These are phyloP conservation scores for Alnus glutinosa DNA, from an alignment of 306 rosid genomes.

Conservation along the genomic window DNA sequence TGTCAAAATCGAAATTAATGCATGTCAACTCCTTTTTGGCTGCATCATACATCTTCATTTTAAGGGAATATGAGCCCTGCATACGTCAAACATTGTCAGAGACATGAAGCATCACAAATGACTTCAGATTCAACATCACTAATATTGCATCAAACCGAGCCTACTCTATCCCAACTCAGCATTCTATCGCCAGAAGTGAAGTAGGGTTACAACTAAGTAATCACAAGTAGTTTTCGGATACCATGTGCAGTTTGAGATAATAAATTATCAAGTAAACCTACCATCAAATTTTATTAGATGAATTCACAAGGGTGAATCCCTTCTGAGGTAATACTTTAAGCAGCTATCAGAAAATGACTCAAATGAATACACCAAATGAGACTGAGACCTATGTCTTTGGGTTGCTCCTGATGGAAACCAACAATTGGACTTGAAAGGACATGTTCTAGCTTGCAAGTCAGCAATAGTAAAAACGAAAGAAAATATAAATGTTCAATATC, in stretches of 20 bases:
- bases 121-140: not conserved
- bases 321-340: not conserved
- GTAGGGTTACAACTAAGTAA: not conserved
- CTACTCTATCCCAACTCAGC: not conserved
- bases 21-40: constrained; percentile 60
- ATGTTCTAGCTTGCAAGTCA: not conserved
- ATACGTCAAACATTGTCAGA: constrained; percentile 31
- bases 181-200: not conserved
- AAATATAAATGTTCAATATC: constrained; percentile 3
- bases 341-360: not conserved
- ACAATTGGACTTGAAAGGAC: not conserved
- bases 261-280: not conserved
- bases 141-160: not conserved
- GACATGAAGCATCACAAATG: constrained; percentile 13
- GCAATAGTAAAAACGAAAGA: not conserved
- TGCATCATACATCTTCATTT: constrained; percentile 67
- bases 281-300: not conserved
- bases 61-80: constrained; percentile 78
- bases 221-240: not conserved
- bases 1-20: constrained; percentile 59
- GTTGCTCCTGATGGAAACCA: not conserved
- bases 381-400: not conserved
- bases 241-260: not conserved
- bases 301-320: not conserved
- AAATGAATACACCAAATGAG: not conserved